Base-by-base conservation (phyloP, 2,329 filamentous ascomycete species). In the Aspergillus versicolor region DNA sequence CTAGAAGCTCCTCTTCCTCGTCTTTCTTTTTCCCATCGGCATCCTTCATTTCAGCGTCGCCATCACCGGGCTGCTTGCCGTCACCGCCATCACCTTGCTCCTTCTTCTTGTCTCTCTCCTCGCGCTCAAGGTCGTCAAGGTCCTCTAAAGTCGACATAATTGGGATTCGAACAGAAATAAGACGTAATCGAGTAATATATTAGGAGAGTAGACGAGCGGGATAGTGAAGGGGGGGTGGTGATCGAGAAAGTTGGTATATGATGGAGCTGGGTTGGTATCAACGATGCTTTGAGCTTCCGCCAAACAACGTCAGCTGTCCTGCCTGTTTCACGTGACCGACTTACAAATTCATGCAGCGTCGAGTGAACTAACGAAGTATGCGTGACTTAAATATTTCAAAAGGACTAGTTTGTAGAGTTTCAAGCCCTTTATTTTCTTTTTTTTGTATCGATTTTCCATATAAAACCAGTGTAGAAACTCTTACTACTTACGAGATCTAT, bases 1-100 rank as follows among this genome's bases (percentile, higher is more conserved):
- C 93, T 63, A 99, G 84, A 54, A 92, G 84, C 65, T 95, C 88
- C 48, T 93, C 90, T 67, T 90, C 88, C 68, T 85, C 84, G 56
- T 86, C 79, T 62, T 81, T 82, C 64, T 84, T 82, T 42, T 75
- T 87, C 9, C 86, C 88, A 73, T 97, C 87, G 11, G 86, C 88
- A 73, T 97, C 92, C 75, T 93, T 87, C 92, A 97, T 97, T 57
- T 96, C 91, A 50, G 88, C 88, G 79, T 97, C 93, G 48, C 83
- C 21, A 21, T 81, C 78, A 57, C 78, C 75, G 60, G 80, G 77
- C 69, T 84, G 82, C 69, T 84, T 82, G 62, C 79, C 81, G 64
- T 84, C 81, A 52, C 79, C 79, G 49, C 75, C 78, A 65, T 82
- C 78, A 66, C 83, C 82, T 66, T 84, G 81, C 67, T 85, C 81